Evolutionary conservation across 371 early-diverging fungal genomes (phyloP).

Genomic region (Choanephora cucurbitarum): DNA sequence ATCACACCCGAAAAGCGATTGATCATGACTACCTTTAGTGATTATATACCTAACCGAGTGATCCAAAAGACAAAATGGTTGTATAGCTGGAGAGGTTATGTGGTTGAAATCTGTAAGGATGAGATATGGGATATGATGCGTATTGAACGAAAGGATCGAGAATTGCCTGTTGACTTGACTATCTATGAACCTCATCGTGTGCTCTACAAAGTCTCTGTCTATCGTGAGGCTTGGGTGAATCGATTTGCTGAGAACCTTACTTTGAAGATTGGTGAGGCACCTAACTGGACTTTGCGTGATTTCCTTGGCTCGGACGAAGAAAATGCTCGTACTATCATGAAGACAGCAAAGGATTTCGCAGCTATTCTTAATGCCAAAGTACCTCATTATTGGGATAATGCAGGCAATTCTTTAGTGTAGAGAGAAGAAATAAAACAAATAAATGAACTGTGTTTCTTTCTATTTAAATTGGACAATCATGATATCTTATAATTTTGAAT

Average conservation of each 20-base stretch:
- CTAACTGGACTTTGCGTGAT: constrained; percentile 37
- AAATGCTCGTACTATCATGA: constrained; percentile 23
- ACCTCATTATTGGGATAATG: constrained; percentile 30
- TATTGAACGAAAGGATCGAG: constrained; percentile 19
- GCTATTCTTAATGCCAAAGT: constrained; percentile 27
- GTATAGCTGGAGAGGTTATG: constrained; percentile 34
- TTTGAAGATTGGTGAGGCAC: constrained; percentile 44
- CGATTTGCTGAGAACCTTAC: constrained; percentile 41
- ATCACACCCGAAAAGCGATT: constrained; percentile 24
- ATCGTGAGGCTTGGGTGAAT: constrained; percentile 38
- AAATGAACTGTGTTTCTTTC: no score
- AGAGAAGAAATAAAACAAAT: no score
- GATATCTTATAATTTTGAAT: no score
- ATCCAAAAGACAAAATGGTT: constrained; percentile 47
- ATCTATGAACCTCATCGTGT: constrained; percentile 25
- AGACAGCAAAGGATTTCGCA: constrained; percentile 28
- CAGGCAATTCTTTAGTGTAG: constrained; percentile 15
- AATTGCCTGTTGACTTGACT: constrained; percentile 35
- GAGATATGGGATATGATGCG: constrained; percentile 42
- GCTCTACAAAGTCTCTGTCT: constrained; percentile 35
- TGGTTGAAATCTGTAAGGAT: constrained; percentile 42
- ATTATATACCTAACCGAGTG: constrained; percentile 27
- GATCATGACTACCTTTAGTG: constrained; percentile 22
- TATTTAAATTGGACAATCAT: no score
- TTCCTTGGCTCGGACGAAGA: constrained; percentile 35